A percentile compares a stretch with the other conserved stretches of the same genome.
Evolutionary conservation across 2,329 filamentous ascomycete genomes (phyloP).

Genomic region (Diaporthe sp.): DNA sequence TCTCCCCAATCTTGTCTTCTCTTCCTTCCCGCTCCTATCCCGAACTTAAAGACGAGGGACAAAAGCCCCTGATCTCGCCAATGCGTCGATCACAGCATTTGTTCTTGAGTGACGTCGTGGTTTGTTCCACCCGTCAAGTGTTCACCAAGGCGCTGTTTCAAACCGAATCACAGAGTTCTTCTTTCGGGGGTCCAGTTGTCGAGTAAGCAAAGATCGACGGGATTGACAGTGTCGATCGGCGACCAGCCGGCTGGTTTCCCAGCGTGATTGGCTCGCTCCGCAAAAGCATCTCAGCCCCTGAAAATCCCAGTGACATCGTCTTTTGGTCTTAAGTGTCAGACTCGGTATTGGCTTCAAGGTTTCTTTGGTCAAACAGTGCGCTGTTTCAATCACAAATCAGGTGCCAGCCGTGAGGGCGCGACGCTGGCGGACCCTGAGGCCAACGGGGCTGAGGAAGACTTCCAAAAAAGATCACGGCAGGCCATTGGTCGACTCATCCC

Average conservation of each 20-base stretch:
- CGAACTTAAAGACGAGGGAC: slow-evolving; percentile 11
- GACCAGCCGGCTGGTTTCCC: background rate
- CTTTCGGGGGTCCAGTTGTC: background rate
- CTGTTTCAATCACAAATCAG: slow-evolving; percentile 19
- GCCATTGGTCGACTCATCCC: background rate
- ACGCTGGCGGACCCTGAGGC: background rate
- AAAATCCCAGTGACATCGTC: slow-evolving; percentile 8
- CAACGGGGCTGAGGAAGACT: background rate
- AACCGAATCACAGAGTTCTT: slow-evolving; percentile 25
- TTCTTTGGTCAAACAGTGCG: background rate
- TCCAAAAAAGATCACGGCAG: background rate
- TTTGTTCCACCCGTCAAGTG: slow-evolving; percentile 24
- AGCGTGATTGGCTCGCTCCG: slow-evolving; percentile 4
- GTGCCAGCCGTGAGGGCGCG: background rate
- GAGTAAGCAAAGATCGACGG: background rate
- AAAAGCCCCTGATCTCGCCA: slow-evolving; percentile 28
- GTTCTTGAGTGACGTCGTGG: slow-evolving; percentile 28
- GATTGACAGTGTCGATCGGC: slow-evolving; percentile 21
- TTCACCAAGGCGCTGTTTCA: slow-evolving; percentile 23
- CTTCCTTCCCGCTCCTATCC: background rate
- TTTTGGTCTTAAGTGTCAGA: background rate
- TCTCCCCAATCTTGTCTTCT: background rate
- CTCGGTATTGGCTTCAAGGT: background rate
- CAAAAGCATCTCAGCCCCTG: slow-evolving; percentile 10
- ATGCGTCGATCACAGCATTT: slow-evolving; percentile 19